Base-by-base conservation (phyloP, 2,329 filamentous ascomycete genomes). In the Ophidiomyces ophidiicola region DNA sequence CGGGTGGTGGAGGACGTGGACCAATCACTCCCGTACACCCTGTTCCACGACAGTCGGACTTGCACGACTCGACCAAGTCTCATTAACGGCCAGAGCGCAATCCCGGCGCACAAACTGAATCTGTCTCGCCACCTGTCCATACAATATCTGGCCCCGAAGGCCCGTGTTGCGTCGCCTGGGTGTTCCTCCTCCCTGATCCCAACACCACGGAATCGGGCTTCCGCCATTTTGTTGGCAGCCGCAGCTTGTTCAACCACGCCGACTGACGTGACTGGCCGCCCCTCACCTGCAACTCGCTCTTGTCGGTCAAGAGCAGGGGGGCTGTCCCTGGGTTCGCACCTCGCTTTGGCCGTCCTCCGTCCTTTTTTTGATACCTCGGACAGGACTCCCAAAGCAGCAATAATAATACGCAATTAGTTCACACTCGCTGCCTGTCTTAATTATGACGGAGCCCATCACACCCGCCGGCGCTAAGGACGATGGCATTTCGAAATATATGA, bases 401-500 rank as follows among this genome's bases (percentile, higher is more conserved):
- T n/a, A n/a, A n/a, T n/a, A n/a, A n/a, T 15, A 35, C 15, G 21
- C 24, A 32, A n/a, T 8, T 26, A 32, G 14, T 21, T 32, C 18
- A 15, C 21, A n/a, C n/a, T n/a, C n/a, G n/a, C n/a, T n/a, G n/a
- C 25, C 46, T 48, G 46, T 32, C 42, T 21, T 44, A 47, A 21
- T 34, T 37, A n/a, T n/a, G 15, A 42, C 39, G 18, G 12, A 40
- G 12, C 24, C 45, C 19, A 26, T 41, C 26, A 48, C 44, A 26
- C 32, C 25, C n/a, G 29, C 32, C 12, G 45, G 25, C 7, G 29
- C 39, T n/a, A 45, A 48, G 25, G 45, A 41, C 17, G 59, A 60
- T 17, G 58, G 60, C 33, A 44, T 63, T 30, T 55, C 53, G 20
- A 63, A 57, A 45, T 61, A 60, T 42, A 50, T 63, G 33, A 59